phyloP scores from a whole-genome alignment of 2,329 filamentous ascomycete species.

The Penicillium digitatum region DNA sequence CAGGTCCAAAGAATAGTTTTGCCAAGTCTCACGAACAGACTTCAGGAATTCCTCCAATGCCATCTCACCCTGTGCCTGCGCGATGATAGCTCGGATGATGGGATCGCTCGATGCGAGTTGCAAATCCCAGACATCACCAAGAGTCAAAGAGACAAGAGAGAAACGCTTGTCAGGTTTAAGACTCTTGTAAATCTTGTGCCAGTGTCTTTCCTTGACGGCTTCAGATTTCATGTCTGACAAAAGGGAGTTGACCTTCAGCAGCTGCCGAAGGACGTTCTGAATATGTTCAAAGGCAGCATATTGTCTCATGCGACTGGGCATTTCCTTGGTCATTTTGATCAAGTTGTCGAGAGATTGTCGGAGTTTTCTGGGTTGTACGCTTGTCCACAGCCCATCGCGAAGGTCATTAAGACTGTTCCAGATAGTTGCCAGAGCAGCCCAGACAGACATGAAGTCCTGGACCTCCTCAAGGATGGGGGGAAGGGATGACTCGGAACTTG shows the following conservation, averaged over 20 bases:
- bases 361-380: conserved; percentile 90
- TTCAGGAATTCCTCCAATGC: conserved; percentile 95
- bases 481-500: conserved; percentile 74
- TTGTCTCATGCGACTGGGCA: conserved; percentile 98
- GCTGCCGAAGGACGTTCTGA: conserved; percentile 79
- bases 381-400: conserved; percentile 88
- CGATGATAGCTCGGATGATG: conserved; percentile 87
- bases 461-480: conserved; percentile 89
- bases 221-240: conserved; percentile 92
- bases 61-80: conserved; percentile 96
- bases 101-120: conserved; percentile 83
- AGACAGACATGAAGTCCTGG: conserved; percentile 97
- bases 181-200: conserved; percentile 96
- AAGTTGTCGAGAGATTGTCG: conserved; percentile 82
- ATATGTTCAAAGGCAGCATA: conserved; percentile 99
- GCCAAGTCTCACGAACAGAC: conserved; percentile 94
- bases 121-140: conserved; percentile 98
- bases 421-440: conserved; percentile 90
- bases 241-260: conserved; percentile 85
- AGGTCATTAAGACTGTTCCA: conserved; percentile 96
- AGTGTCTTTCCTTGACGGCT: conserved; percentile 92
- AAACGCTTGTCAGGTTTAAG: conserved; percentile 90
- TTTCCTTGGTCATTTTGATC: conserved; percentile 97
- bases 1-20: conserved; percentile 87
- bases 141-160: conserved; percentile 86